Evolutionary conservation across 306 rosid genomes (phyloP).

Genomic region (Sphenostylis stenocarpa): DNA sequence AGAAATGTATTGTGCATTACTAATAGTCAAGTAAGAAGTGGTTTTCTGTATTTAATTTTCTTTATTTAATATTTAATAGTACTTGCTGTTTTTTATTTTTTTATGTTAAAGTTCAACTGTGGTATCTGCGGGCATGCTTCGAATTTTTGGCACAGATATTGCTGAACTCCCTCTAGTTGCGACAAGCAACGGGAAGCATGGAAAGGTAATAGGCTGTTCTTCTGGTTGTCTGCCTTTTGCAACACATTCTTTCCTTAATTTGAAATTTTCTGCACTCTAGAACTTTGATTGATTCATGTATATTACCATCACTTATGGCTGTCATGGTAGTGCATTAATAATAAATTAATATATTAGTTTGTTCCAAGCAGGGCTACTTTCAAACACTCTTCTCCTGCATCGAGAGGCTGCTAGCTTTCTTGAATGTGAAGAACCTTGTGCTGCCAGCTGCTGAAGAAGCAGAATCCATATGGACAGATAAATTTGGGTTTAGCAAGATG

Average conservation of each 20-base stretch:
- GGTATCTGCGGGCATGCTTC: conserved; percentile 84
- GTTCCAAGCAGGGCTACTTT: conserved; percentile 75
- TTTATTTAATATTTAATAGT: conserved; percentile 13
- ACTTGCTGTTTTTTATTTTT: too few relatives aligned
- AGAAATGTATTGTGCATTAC: conserved; percentile 89
- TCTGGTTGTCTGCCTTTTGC: conserved; percentile 7
- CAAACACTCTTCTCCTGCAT: conserved; percentile 80
- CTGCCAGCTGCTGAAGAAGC: conserved; percentile 98
- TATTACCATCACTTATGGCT: not conserved
- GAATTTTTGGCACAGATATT: conserved; percentile 81
- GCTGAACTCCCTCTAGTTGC: conserved; percentile 99
- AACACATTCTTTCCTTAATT: conserved; percentile 1
- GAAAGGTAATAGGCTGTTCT: conserved; percentile 58
- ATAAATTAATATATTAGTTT: not conserved
- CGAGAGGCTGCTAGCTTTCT: conserved; percentile 73
- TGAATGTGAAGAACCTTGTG: conserved; percentile 75
- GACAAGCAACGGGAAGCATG: conserved; percentile 76
- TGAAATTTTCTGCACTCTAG: conserved; percentile 6
- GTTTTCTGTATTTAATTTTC: conserved; percentile 19
- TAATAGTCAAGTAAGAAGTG: conserved; percentile 75
- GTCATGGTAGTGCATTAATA: not conserved
- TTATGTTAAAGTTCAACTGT: conserved; percentile 76
- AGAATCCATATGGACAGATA: conserved; percentile 84
- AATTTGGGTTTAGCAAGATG: conserved; percentile 78
- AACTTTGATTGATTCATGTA: conserved; percentile 6